phyloP scores from a whole-genome alignment of 1,284 basidiomycete species.

The Apiotrichum gamsii region DNA sequence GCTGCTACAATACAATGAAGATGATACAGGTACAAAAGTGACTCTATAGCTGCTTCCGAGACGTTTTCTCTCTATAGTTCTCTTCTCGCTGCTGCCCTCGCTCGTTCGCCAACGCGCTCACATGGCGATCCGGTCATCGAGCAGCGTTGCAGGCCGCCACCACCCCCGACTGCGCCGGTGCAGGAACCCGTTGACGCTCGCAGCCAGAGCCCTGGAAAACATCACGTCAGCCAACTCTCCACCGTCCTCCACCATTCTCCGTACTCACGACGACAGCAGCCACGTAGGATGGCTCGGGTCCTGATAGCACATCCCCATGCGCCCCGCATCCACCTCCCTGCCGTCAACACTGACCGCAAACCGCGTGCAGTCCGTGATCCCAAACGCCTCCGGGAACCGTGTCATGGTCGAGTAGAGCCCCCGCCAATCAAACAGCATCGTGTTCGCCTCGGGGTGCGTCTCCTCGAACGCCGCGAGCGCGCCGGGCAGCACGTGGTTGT shows the following conservation, averaged over 20 bases:
- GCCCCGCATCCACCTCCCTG: background rate
- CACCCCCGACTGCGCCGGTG: background rate
- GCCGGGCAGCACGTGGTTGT: background rate
- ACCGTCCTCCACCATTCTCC: background rate
- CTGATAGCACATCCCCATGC: background rate
- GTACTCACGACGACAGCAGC: background rate
- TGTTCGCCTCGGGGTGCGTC: background rate
- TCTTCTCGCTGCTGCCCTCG: too few relatives aligned
- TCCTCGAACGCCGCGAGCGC: background rate
- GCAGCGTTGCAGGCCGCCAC: too few relatives aligned
- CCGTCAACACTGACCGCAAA: background rate
- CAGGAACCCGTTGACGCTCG: conserved; percentile 3
- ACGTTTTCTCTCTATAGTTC: too few relatives aligned
- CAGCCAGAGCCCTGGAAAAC: background rate
- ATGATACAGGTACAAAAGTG: too few relatives aligned
- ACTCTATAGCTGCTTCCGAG: too few relatives aligned
- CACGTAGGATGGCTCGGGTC: conserved; percentile 1
- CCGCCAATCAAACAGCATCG: background rate
- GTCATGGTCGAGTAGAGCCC: background rate
- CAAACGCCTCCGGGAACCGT: background rate
- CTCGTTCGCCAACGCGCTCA: too few relatives aligned
- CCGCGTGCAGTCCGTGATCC: background rate
- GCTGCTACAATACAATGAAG: too few relatives aligned
- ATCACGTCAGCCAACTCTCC: background rate
- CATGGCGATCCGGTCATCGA: too few relatives aligned